Base-by-base conservation (phyloP, 306 rosid genomes). In the Trifolium repens region DNA sequence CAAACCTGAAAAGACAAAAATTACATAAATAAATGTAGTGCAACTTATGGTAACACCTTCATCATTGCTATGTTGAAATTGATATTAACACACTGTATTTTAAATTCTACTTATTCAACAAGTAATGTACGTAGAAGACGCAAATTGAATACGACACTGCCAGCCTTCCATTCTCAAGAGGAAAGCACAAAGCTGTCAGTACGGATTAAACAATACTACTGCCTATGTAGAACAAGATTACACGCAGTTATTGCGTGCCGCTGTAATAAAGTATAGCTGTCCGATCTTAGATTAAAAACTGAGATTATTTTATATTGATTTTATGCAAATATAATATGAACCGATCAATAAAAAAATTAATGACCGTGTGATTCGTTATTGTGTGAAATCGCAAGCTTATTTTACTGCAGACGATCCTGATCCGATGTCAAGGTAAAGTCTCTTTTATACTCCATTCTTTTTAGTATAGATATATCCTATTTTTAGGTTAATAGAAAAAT, bases 1-100 rank as follows among this genome's bases (percentile, higher is more conserved):
- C 79, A 65, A 72, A 66, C 78, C 9, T 14, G 50, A 73, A 43
- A 79, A 55, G 79, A 73, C 69, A 59, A 46, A 73, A 32, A 9
- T 35, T 66, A 72, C 63, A 66, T 43, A 42, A n/a, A 64, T 57
- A 44, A 19, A 65, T 26, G n/a, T 69, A 46, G 11, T 35, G 27
- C 4, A 69, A 32, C 9, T 22, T 13, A 11, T 69, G 67, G 42
- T n/a, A 27, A 9, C 4, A 15, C 27, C 60, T 49, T 69, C 32
- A 12, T 13, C 15, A 30, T 69, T 69, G 32, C n/a, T 46, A 27
- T 11, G 24, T 46, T 68, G 47, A 8, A 49, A 49, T 47, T 68
- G 44, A 27, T 32, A 47, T 22, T 6, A 11, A 68, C 55, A 24
- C 27, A 19, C 30, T 19, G 5, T 54, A 67, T 16, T 32, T 68